Base-by-base conservation (phyloP, 2,329 filamentous ascomycete genomes). In the Pestalotiopsis sp. region DNA sequence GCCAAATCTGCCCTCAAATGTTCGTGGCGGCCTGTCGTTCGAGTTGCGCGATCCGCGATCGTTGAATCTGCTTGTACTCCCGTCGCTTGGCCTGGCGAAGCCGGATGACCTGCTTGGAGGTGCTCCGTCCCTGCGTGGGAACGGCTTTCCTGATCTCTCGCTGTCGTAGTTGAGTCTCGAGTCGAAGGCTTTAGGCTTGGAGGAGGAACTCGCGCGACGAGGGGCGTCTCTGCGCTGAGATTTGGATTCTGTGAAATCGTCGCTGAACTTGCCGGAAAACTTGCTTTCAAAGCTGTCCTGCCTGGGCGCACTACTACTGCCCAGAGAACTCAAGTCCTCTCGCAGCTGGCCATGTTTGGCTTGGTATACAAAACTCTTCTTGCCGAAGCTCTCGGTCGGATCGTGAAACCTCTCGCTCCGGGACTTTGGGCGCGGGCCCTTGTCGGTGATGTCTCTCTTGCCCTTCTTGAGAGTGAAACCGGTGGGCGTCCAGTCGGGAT, bases 331-430 rank as follows among this genome's bases (percentile, higher is more conserved):
- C 25, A 80, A 12, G 27, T 80, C 74, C 2, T 81, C 77, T 61
- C 79, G 76, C 38, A 85, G 71, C 23, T 75, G 70, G 2, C 85
- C 86, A 66, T 83, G 80, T 73, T 87, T 87, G 69, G 87, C 75
- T 73, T 85, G 80, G 67, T 87, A 88, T 2, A 90, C 87, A 17
- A 88, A 70, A 71, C 88, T 90, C 60, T 78, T 82, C 77, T 87
- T 87, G 20, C 87, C 88, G 73, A 88, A 88, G 1, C 75, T 70
- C 20, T 77, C 80, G 1, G 82, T 78, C 0, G 84, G 82, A 69
- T 89, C 83, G 63, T 85, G 78, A 73, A 90, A 90, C 4, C 87
- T 82, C 41, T 84, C 83, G 61, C 80, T 79, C 58, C 87, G 82
- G 5, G 86, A 82, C 73, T 83, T 81, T 3, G 81, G 79, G 62